Conservation (phyloP, 2,329 filamentous ascomycete genomes). For the Fusarium humuli region DNA sequence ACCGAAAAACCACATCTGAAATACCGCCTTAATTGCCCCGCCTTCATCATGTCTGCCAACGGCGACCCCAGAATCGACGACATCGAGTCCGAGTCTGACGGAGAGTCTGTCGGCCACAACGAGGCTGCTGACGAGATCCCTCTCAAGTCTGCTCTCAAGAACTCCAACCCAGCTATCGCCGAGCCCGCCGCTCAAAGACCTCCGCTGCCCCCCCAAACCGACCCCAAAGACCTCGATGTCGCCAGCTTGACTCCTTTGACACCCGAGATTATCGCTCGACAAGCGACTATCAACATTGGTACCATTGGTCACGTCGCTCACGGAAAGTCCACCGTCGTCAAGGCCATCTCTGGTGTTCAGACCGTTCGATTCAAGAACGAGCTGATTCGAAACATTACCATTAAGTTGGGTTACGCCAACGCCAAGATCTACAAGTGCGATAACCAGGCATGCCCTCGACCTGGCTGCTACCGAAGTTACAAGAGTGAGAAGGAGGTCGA, state of each 20-base stretch:
- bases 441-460: slow-evolving; percentile 88
- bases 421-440: slow-evolving; percentile 99
- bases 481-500: slow-evolving; percentile 99
- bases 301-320: slow-evolving; percentile 99
- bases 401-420: slow-evolving; percentile 99
- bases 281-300: slow-evolving; percentile 99
- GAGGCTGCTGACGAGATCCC: slow-evolving; percentile 73
- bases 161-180: slow-evolving; percentile 66
- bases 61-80: slow-evolving; percentile 76
- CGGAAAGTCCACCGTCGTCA: slow-evolving; percentile 98
- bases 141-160: slow-evolving; percentile 89
- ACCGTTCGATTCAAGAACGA: slow-evolving; percentile 99
- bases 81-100: slow-evolving; percentile 77
- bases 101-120: slow-evolving; percentile 72
- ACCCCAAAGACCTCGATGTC: slow-evolving; percentile 89
- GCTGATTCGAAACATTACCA: slow-evolving; percentile 98
- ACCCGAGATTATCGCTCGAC: slow-evolving; percentile 95
- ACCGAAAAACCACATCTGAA: slow-evolving; percentile 41
- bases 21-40: slow-evolving; percentile 47
- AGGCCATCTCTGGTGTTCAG: slow-evolving; percentile 98
- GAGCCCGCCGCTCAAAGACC: slow-evolving; percentile 67
- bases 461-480: slow-evolving; percentile 95
- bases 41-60: slow-evolving; percentile 64
- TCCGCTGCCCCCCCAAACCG: slow-evolving; percentile 84
- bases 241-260: slow-evolving; percentile 84